Conservation (phyloP, 2,329 filamentous ascomycete species). For the Exophiala calicioides region DNA sequence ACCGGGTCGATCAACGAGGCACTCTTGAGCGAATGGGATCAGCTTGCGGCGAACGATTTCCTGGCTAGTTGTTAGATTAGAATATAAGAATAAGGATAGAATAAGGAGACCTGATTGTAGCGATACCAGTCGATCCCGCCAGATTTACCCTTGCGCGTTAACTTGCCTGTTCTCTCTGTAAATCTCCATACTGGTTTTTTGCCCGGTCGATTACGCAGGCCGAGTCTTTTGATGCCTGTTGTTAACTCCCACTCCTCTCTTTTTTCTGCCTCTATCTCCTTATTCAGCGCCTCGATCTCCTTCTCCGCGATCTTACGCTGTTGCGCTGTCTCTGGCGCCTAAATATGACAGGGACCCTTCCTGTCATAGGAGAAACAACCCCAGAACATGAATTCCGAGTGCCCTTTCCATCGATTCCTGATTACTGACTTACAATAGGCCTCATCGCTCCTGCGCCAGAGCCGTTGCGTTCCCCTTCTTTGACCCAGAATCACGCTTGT, state of each 20-base stretch:
- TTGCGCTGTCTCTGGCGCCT: background rate
- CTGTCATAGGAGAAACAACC: conserved; percentile 10
- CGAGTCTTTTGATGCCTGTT: conserved; percentile 22
- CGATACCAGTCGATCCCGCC: conserved; percentile 30
- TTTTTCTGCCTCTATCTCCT: conserved; percentile 11
- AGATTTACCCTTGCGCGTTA: conserved; percentile 13
- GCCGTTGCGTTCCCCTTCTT: conserved; percentile 10
- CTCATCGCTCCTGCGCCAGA: conserved; percentile 21
- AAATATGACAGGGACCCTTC: conserved; percentile 10
- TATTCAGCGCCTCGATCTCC: conserved; percentile 28
- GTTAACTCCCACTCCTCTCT: conserved; percentile 25
- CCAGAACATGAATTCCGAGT: conserved; percentile 35
- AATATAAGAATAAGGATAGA: background rate
- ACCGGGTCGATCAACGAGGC: conserved; percentile 16
- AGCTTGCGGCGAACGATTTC: conserved; percentile 26
- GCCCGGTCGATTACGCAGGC: conserved; percentile 12
- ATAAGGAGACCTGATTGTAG: conserved; percentile 18
- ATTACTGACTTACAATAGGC: conserved; percentile 20
- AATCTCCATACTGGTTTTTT: conserved; percentile 24
- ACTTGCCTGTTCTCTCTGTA: conserved; percentile 22
- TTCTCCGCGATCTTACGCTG: conserved; percentile 35
- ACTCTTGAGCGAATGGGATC: conserved; percentile 28
- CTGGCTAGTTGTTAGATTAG: conserved; percentile 1
- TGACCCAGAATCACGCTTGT: conserved; percentile 24
- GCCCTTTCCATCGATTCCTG: conserved; percentile 21